Conservation (phyloP, 2,329 filamentous ascomycete genomes). For the Pseudogymnoascus sp. region DNA sequence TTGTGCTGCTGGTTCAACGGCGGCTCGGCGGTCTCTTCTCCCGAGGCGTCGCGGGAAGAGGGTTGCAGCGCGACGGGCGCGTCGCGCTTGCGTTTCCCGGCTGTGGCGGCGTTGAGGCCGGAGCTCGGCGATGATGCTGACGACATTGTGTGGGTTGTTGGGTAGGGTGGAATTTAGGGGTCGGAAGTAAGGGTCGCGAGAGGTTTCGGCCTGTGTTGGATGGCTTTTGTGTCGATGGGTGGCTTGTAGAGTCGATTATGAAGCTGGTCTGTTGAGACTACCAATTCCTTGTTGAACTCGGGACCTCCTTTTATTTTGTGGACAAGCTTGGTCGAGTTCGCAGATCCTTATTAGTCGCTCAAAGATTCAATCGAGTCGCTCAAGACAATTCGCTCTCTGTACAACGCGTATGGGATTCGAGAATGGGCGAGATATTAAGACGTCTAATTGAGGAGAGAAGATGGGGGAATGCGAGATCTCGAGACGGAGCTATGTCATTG, state of each 20-base stretch:
- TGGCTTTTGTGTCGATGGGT: neutral
- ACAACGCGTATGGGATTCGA: neutral
- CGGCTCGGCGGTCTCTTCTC: conserved; percentile 66
- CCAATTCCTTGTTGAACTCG: neutral
- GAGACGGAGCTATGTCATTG: conserved; percentile 2
- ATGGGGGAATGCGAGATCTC: neutral
- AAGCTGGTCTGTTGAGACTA: neutral
- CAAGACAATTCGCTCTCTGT: neutral
- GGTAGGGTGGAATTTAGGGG: neutral
- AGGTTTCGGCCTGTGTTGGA: neutral
- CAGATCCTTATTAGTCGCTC: neutral
- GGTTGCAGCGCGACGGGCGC: conserved; percentile 50
- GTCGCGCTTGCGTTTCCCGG: conserved; percentile 74
- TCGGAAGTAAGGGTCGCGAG: neutral
- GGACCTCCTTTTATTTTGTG: neutral
- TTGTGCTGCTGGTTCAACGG: conserved; percentile 46
- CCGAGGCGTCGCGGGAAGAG: conserved; percentile 75
- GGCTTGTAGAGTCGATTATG: neutral
- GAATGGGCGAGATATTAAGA: neutral
- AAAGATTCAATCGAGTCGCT: neutral
- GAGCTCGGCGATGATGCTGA: conserved; percentile 29
- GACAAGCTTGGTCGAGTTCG: neutral
- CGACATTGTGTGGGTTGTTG: conserved; percentile 22
- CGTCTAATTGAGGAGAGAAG: neutral
- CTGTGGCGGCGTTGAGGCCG: conserved; percentile 11